These are phyloP conservation scores for Fusarium pininemorale DNA, from an alignment of 2,329 filamentous ascomycete genomes.

Conservation along the genomic window DNA sequence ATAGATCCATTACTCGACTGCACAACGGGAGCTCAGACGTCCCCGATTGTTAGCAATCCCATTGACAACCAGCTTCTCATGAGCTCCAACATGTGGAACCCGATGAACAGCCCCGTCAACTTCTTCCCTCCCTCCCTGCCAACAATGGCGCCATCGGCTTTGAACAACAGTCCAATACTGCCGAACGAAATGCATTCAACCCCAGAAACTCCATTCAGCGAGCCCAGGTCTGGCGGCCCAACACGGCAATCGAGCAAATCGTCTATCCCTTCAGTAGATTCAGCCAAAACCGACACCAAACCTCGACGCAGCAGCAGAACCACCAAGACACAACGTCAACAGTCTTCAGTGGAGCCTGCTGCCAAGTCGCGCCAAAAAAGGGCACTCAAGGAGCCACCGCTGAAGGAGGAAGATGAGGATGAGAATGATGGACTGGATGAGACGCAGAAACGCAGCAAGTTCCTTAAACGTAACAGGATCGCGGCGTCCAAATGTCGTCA, in stretches of 20 bases:
- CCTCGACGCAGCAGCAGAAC: not conserved
- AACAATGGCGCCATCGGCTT: not conserved
- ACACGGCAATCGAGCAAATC: constrained; percentile 36
- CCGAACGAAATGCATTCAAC: constrained; percentile 15
- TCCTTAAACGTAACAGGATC: constrained; percentile 75
- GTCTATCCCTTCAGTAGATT: constrained; percentile 18
- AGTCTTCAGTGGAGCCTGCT: not conserved
- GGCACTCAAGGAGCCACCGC: not conserved
- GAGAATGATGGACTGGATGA: constrained; percentile 21
- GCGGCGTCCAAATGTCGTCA: constrained; percentile 79
- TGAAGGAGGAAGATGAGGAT: constrained; percentile 31
- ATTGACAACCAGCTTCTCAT: constrained; percentile 5
- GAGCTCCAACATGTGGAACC: constrained; percentile 16
- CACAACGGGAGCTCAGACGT: not conserved
- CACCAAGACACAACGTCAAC: not conserved
- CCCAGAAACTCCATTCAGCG: not conserved
- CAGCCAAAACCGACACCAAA: not conserved
- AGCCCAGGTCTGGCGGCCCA: not conserved
- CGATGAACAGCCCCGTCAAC: not conserved
- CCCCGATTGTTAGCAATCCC: not conserved
- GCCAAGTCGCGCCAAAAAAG: not conserved
- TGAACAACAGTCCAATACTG: constrained; percentile 5
- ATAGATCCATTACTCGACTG: constrained; percentile 33
- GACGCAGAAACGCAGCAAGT: constrained; percentile 61
- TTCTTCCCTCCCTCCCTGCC: not conserved